Percentiles rank a stretch among this genome's conserved stretches.
Conservation (phyloP, 139 green algal species). For the Chlorella sp. region DNA sequence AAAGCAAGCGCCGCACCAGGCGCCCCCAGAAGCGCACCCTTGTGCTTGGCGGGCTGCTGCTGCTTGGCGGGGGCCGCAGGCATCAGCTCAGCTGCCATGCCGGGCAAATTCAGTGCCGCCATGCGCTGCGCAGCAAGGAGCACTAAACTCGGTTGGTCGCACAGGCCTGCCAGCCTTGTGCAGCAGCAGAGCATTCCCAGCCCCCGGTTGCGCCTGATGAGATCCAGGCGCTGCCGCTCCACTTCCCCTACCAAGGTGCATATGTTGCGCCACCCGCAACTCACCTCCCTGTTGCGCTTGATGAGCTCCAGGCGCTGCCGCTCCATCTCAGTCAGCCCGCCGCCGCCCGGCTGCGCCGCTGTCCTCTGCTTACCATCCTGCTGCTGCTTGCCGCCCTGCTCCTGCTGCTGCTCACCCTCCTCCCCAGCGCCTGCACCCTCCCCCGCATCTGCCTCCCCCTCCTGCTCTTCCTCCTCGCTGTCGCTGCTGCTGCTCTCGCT, state of each 20-base stretch:
- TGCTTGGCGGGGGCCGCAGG: neutral
- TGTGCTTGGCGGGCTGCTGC: constrained; percentile 7
- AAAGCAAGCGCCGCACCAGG: neutral
- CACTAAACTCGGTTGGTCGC: no score
- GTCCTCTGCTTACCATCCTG: neutral
- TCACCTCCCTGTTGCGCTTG: constrained; percentile 42
- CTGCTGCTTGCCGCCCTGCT: neutral
- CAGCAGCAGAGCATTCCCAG: no score
- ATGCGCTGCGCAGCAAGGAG: constrained; percentile 30
- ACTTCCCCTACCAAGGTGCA: no score
- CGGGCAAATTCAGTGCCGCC: constrained; percentile 44
- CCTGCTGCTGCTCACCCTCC: neutral
- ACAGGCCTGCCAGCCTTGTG: no score
- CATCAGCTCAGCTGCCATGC: constrained; percentile 33
- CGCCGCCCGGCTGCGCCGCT: no score
- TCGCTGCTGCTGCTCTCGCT: neutral
- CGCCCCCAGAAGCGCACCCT: neutral
- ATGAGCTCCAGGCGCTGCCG: constrained; percentile 47
- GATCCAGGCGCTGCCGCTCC: constrained; percentile 46
- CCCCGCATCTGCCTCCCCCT: neutral
- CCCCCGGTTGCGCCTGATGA: constrained; percentile 52
- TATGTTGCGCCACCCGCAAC: no score
- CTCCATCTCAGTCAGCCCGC: constrained; percentile 47
- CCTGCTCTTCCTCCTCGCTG: neutral
- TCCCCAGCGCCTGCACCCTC: no score